phyloP scores from a whole-genome alignment of 129 eudicot genomes.

The Flaveria robusta region DNA sequence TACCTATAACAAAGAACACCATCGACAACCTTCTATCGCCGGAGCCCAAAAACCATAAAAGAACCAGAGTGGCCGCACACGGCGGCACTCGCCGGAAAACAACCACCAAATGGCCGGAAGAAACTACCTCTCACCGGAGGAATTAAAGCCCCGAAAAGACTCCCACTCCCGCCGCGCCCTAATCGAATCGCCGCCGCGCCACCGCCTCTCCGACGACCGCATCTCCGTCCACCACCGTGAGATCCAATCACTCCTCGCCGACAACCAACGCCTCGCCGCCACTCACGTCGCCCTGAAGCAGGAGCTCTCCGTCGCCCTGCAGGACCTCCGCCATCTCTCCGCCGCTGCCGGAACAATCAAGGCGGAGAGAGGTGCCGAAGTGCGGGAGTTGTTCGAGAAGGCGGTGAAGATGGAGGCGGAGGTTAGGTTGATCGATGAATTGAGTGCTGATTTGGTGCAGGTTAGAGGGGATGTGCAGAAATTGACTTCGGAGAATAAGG shows the following conservation, averaged over 20 bases:
- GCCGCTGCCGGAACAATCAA: constrained; percentile 47
- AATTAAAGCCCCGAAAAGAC: constrained; percentile 30
- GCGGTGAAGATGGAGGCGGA: constrained; percentile 59
- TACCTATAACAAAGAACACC: background rate
- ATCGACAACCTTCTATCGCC: background rate
- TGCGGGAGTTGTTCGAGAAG: constrained; percentile 57
- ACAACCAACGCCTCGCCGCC: constrained; percentile 78
- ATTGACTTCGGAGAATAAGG: constrained; percentile 47
- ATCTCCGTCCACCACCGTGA: constrained; percentile 50
- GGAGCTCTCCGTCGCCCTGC: constrained; percentile 56
- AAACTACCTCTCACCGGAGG: constrained; percentile 30
- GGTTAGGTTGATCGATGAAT: constrained; percentile 40
- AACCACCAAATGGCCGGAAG: constrained; percentile 31
- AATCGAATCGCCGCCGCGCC: constrained; percentile 36
- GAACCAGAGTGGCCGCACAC: background rate
- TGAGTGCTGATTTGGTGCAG: constrained; percentile 46
- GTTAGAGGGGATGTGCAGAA: constrained; percentile 62
- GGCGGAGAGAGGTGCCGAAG: constrained; percentile 59
- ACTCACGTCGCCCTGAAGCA: constrained; percentile 78
- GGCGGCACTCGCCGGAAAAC: background rate
- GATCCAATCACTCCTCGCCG: constrained; percentile 65
- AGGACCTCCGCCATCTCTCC: constrained; percentile 64
- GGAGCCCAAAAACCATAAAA: background rate
- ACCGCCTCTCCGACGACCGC: constrained; percentile 46
- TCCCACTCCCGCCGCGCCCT: constrained; percentile 32